phyloP scores from a whole-genome alignment of 2,329 filamentous ascomycete genomes.

The Periconia macrospinosa region DNA sequence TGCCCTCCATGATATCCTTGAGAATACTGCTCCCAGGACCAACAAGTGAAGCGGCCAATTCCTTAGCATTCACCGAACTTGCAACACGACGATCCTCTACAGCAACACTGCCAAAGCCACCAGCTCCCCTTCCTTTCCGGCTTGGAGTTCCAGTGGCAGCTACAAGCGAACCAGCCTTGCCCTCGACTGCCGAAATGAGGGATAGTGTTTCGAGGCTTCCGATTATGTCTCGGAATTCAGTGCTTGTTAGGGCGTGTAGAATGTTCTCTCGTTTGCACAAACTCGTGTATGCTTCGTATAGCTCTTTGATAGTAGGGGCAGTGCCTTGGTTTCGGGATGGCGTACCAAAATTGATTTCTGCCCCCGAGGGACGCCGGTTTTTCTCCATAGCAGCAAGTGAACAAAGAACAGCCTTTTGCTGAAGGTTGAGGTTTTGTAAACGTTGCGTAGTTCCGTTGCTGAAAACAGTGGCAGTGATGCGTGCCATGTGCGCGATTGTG shows the following conservation, averaged over 20 bases:
- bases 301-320: constrained; percentile 78
- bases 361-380: constrained; percentile 57
- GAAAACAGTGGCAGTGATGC: constrained; percentile 86
- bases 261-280: constrained; percentile 87
- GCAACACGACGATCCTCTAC: constrained; percentile 77
- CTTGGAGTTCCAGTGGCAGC: constrained; percentile 68
- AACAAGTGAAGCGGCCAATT: constrained; percentile 70
- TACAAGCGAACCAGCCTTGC: constrained; percentile 69
- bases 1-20: constrained; percentile 33
- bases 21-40: constrained; percentile 51
- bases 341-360: constrained; percentile 36
- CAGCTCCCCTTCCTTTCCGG: constrained; percentile 60
- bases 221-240: constrained; percentile 92
- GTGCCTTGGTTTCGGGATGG: constrained; percentile 51
- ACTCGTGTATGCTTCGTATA: constrained; percentile 81
- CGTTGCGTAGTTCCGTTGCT: constrained; percentile 85
- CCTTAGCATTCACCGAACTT: constrained; percentile 77
- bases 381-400: constrained; percentile 85
- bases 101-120: constrained; percentile 48
- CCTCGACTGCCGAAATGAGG: constrained; percentile 70
- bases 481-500: constrained; percentile 87
- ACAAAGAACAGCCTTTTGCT: constrained; percentile 94
- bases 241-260: constrained; percentile 83
- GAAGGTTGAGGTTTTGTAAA: constrained; percentile 84
- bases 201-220: constrained; percentile 87